Evolutionary conservation across 768 basidiomycete species (phyloP).

Genomic region (Suillus occidentalis): DNA sequence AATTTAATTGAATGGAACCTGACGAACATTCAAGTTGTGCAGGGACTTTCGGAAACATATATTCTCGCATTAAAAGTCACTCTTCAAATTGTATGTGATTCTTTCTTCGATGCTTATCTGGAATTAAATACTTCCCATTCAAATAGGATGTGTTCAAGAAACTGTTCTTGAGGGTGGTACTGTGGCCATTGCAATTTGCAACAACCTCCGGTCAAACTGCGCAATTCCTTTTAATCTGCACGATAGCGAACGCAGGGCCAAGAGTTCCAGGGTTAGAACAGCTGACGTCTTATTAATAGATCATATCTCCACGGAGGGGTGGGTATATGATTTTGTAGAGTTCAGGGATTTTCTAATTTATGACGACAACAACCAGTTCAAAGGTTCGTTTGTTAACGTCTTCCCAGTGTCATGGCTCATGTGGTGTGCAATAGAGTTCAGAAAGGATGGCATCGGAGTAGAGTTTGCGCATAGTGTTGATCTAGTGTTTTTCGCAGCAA

Average conservation of each 20-base stretch:
- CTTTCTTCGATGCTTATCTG: background rate
- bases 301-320: constrained; percentile 62
- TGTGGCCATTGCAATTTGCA: constrained; percentile 47
- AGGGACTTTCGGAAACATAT: constrained; percentile 49
- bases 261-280: too few relatives aligned
- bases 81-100: constrained; percentile 37
- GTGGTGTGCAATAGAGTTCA: constrained; percentile 44
- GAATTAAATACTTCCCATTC: background rate
- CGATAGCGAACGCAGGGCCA: constrained; percentile 49
- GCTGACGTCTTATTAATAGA: constrained; percentile 22
- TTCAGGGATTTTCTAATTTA: background rate
- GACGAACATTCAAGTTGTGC: background rate
- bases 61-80: constrained; percentile 61
- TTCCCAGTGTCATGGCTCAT: background rate
- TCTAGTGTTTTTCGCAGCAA: constrained; percentile 50
- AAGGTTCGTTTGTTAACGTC: constrained; percentile 35
- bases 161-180: constrained; percentile 63
- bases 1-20: background rate
- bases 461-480: constrained; percentile 53
- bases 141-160: constrained; percentile 62
- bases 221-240: constrained; percentile 57
- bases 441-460: constrained; percentile 51
- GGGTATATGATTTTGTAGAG: constrained; percentile 18
- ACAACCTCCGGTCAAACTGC: constrained; percentile 61
- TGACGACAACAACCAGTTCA: constrained; percentile 62